These are phyloP conservation scores for Metarhizium anisopliae DNA, from an alignment of 2,329 filamentous ascomycete species.

Conservation along the genomic window DNA sequence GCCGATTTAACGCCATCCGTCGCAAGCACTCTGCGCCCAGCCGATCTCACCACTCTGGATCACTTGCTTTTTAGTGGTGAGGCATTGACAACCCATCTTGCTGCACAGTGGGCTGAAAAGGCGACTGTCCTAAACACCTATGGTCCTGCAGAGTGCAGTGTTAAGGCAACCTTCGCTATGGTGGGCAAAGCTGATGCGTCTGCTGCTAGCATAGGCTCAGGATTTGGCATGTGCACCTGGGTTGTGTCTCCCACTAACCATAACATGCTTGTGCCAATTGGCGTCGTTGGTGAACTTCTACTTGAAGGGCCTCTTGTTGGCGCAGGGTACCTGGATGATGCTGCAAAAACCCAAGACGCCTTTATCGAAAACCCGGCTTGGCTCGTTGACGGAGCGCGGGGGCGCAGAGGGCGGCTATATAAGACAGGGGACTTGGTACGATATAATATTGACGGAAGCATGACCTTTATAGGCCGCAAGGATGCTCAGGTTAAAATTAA, in stretches of 20 bases:
- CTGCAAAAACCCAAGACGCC: slow-evolving; percentile 31
- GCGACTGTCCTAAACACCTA: slow-evolving; percentile 1
- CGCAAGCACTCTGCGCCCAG: slow-evolving; percentile 25
- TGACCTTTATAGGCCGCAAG: slow-evolving; percentile 38
- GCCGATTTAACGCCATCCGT: slow-evolving; percentile 32
- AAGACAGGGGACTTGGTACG: slow-evolving; percentile 38
- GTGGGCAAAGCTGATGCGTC: not conserved
- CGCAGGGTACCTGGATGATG: slow-evolving; percentile 38
- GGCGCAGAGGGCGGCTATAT: slow-evolving; percentile 23
- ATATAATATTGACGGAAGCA: slow-evolving; percentile 22
- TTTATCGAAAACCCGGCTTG: slow-evolving; percentile 32
- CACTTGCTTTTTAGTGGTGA: slow-evolving; percentile 2
- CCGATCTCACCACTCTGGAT: not conserved
- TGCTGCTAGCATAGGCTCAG: slow-evolving; percentile 4
- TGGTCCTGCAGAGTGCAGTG: slow-evolving; percentile 6
- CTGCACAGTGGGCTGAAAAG: slow-evolving; percentile 1
- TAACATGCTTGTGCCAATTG: slow-evolving; percentile 18
- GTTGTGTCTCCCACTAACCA: slow-evolving; percentile 1
- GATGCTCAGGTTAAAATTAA: slow-evolving; percentile 47
- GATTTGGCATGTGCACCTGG: slow-evolving; percentile 5
- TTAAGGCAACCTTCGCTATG: slow-evolving; percentile 1
- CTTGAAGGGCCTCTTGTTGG: slow-evolving; percentile 36
- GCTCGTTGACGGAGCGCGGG: slow-evolving; percentile 5
- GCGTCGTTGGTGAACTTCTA: slow-evolving; percentile 25
- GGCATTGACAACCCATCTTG: slow-evolving; percentile 2